Evolutionary conservation across 306 rosid species (phyloP).

Genomic region (Cicer arietinum): DNA sequence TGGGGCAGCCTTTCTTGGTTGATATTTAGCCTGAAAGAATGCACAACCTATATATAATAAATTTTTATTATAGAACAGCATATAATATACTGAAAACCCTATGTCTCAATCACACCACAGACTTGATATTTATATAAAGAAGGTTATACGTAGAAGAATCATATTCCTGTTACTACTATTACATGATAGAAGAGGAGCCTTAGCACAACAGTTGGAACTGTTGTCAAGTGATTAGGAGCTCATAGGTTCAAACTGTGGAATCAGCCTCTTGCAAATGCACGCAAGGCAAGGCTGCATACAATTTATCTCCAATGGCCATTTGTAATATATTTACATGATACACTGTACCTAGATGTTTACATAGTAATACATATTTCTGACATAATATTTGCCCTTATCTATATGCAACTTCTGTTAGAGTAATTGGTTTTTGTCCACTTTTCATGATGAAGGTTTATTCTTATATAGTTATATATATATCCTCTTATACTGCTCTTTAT

Average conservation of each 20-base stretch:
- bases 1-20: neutral
- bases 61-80: neutral
- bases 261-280: neutral
- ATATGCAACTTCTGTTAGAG: slow-evolving; percentile 37
- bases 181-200: slow-evolving; percentile 5
- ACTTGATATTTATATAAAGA: neutral
- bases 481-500: slow-evolving; percentile 3
- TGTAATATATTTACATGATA: neutral
- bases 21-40: slow-evolving; percentile 1
- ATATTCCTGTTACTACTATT: neutral
- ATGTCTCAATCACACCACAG: neutral
- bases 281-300: neutral
- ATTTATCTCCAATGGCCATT: neutral
- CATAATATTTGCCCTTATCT: slow-evolving; percentile 6
- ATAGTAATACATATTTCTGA: neutral
- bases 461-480: slow-evolving; percentile 27
- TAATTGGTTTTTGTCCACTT: slow-evolving; percentile 31
- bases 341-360: neutral
- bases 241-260: neutral
- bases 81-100: slow-evolving; percentile 4
- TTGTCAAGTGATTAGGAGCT: neutral
- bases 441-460: slow-evolving; percentile 18
- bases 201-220: neutral
- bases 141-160: neutral
- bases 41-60: neutral